Percentiles rank a stretch among this genome's conserved stretches.
Conservation (phyloP, 2,329 filamentous ascomycete genomes). For the Calonectria hongkongensis region DNA sequence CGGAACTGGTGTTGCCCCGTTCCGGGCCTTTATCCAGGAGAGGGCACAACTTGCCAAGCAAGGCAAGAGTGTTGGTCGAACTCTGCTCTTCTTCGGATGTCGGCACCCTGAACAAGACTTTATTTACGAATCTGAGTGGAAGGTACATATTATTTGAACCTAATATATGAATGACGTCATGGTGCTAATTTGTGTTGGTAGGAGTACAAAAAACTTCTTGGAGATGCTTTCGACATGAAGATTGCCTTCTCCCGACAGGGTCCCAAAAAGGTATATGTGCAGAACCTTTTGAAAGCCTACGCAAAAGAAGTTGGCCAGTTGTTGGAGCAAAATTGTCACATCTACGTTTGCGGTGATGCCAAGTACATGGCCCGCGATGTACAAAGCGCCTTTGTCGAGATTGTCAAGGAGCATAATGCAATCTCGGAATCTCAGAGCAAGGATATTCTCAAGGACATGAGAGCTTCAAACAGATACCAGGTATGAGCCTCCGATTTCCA, state of each 20-base stretch:
- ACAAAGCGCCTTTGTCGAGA: slow-evolving; percentile 87
- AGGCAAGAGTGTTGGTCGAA: slow-evolving; percentile 89
- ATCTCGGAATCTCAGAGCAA: slow-evolving; percentile 91
- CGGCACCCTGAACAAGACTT: slow-evolving; percentile 91
- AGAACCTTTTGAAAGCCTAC: slow-evolving; percentile 90
- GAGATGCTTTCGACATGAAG: slow-evolving; percentile 91
- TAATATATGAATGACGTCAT: no score
- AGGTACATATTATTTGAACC: slow-evolving; percentile 70
- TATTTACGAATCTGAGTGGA: slow-evolving; percentile 92
- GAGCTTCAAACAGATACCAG: slow-evolving; percentile 95
- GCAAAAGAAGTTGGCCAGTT: slow-evolving; percentile 91
- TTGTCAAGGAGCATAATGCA: slow-evolving; percentile 88
- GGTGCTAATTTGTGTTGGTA: slow-evolving; percentile 59
- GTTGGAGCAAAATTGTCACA: slow-evolving; percentile 89
- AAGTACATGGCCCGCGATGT: slow-evolving; percentile 98
- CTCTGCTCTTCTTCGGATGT: slow-evolving; percentile 96
- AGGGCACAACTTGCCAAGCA: slow-evolving; percentile 86
- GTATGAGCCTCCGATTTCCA: slow-evolving; percentile 67
- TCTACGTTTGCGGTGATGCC: slow-evolving; percentile 98
- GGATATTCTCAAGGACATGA: slow-evolving; percentile 97
- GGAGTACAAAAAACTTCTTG: slow-evolving; percentile 88
- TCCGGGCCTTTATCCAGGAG: slow-evolving; percentile 96
- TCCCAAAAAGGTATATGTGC: slow-evolving; percentile 94
- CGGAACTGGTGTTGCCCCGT: slow-evolving; percentile 96
- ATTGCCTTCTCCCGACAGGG: slow-evolving; percentile 94